These are phyloP conservation scores for Yueomyces sinensis DNA, from an alignment of 805 yeast species.

Conservation along the genomic window DNA sequence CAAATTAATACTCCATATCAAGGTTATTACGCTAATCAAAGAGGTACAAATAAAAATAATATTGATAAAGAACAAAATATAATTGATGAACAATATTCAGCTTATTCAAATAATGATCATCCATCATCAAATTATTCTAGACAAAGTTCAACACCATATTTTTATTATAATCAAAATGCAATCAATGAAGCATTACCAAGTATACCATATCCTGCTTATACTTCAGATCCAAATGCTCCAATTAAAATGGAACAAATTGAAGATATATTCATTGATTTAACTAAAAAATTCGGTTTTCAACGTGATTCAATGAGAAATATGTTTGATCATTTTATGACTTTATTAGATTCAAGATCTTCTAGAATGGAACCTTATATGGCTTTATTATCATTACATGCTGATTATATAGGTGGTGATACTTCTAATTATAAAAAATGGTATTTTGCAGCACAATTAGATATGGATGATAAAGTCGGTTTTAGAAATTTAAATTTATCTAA, in stretches of 20 bases:
- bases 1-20: background rate
- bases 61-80: background rate
- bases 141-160: slow-evolving; percentile 95
- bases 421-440: slow-evolving; percentile 83
- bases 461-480: slow-evolving; percentile 75
- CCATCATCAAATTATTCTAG: slow-evolving; percentile 54
- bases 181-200: slow-evolving; percentile 61
- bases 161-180: slow-evolving; percentile 52
- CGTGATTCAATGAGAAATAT: slow-evolving; percentile 88
- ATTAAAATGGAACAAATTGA: slow-evolving; percentile 74
- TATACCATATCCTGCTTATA: slow-evolving; percentile 99
- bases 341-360: slow-evolving; percentile 71
- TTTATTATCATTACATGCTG: slow-evolving; percentile 68
- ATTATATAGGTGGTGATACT: slow-evolving; percentile 77
- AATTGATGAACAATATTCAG: background rate
- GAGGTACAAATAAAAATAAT: background rate
- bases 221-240: slow-evolving; percentile 88
- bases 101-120: background rate
- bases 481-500: slow-evolving; percentile 71
- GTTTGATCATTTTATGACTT: slow-evolving; percentile 78
- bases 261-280: slow-evolving; percentile 71
- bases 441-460: slow-evolving; percentile 77
- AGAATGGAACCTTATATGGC: slow-evolving; percentile 89
- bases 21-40: slow-evolving; percentile 1
- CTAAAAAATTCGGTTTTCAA: slow-evolving; percentile 80